These are phyloP conservation scores for Falciphora oryzae DNA, from an alignment of 2,329 filamentous ascomycete species.

Conservation along the genomic window DNA sequence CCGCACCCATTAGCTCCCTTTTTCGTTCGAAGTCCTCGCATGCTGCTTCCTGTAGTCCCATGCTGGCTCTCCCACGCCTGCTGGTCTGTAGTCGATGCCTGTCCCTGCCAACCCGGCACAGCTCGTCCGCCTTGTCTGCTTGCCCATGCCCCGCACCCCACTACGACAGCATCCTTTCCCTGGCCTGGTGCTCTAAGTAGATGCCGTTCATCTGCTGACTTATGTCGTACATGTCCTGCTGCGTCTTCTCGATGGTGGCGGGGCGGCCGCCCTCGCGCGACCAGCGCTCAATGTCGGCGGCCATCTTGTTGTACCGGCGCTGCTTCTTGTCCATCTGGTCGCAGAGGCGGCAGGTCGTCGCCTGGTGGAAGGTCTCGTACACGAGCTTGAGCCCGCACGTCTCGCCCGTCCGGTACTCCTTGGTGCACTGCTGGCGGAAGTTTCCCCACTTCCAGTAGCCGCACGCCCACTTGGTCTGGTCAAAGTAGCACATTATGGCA, in stretches of 20 bases:
- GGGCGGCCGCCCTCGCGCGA: slow-evolving; percentile 65
- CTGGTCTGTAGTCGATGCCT: too few relatives aligned
- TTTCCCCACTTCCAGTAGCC: slow-evolving; percentile 93
- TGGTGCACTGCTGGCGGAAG: slow-evolving; percentile 88
- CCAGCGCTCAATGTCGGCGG: slow-evolving; percentile 72
- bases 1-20: too few relatives aligned
- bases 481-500: slow-evolving; percentile 85
- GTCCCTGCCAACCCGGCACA: too few relatives aligned
- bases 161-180: slow-evolving; percentile 34
- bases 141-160: background rate
- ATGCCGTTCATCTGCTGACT: slow-evolving; percentile 51
- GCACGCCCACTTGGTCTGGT: slow-evolving; percentile 78
- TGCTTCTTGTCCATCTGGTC: slow-evolving; percentile 83
- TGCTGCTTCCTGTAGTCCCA: too few relatives aligned
- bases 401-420: slow-evolving; percentile 92
- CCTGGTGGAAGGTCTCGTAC: slow-evolving; percentile 61
- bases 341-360: slow-evolving; percentile 73
- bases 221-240: slow-evolving; percentile 63
- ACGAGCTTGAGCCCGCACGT: slow-evolving; percentile 93
- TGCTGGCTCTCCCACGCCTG: too few relatives aligned
- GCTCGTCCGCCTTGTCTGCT: too few relatives aligned
- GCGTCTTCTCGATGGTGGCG: slow-evolving; percentile 67
- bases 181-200: slow-evolving; percentile 30
- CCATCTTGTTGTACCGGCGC: slow-evolving; percentile 68
- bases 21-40: too few relatives aligned